Base-by-base conservation (phyloP, 2,329 filamentous ascomycete genomes). In the Botryotinia globosa region DNA sequence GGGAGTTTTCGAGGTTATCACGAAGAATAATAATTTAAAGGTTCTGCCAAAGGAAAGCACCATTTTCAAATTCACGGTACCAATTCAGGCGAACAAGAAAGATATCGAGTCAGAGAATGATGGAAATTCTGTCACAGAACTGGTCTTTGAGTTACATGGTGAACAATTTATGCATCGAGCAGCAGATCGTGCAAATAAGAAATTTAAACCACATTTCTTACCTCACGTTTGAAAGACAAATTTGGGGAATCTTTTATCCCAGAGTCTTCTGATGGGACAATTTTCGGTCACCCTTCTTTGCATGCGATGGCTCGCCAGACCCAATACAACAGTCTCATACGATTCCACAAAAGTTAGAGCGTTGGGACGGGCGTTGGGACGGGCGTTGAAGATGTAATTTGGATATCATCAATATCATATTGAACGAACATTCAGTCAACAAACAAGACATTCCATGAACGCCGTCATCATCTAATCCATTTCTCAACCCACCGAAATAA, bases 1-100 rank as follows among this genome's bases (percentile, higher is more conserved):
- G 80, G 95, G 92, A 79, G 91, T 92, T 1, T 93, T 98, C 82
- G 92, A 97, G 81, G 83, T 99, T 74, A 87, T 98, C 56, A 97
- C 93, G 4, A 85, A 82, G 78, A 69, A 69, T 14, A 87, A 94
- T 82, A 84, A 87, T 76, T 79, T 96, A 61, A 97, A 96, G 84
- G 85, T 89, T 58, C 86, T 98, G 72, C 95, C 96, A 5, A 99
- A 99, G 81, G 94, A 97, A 80, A 91, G 94, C 56, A 95, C 94
- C 0, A 86, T 95, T 29, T 98, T 99, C 78, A 87, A 90, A 32
- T 89, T 98, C 76, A 86, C 89, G 75, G 85, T 98, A 16, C 89
- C 91, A 1, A 80, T 80, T 7, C 77, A 73, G 1, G 51, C 73
- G 8, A 76, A 69, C 20, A 79, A 78, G 10, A 74, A 76, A 14